Base-by-base conservation (phyloP, 2,329 filamentous ascomycete genomes). In the Phaeosphaeria sp. region DNA sequence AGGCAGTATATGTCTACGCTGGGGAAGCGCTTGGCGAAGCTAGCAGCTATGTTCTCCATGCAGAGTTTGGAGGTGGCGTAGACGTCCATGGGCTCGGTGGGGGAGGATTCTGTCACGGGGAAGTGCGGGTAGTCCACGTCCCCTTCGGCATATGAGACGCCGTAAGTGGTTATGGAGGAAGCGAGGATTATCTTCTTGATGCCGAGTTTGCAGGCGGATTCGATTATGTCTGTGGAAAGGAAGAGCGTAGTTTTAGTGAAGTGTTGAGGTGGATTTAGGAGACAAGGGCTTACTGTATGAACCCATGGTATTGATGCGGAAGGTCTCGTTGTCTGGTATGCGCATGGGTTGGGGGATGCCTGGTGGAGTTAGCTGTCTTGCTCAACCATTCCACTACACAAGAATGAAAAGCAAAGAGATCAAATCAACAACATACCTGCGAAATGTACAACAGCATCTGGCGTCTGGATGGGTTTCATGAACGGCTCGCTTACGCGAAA, bases 361-460 rank as follows among this genome's bases (percentile, higher is more conserved):
- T 72, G 30, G 1, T 24, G 3, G 39, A 46, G n/a, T 63, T 27
- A 54, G 39, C 30, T 36, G 11, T 7, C 6, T 36, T 36, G 6
- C 11, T 36, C 30, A 13, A 36, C 15, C 30, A 6, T 36, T 36
- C 3, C 46, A 9, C n/a, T n/a, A n/a, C n/a, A n/a, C n/a, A n/a
- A n/a, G n/a, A n/a, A n/a, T n/a, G n/a, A n/a, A n/a, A n/a, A n/a
- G n/a, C n/a, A n/a, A n/a, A n/a, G n/a, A n/a, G n/a, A n/a, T n/a
- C n/a, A n/a, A n/a, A n/a, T n/a, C n/a, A 20, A 44, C 6, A 20
- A 52, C 46, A n/a, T 83, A 86, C 68, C 67, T 33, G 82, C 84
- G 52, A 88, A 84, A 68, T 89, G 86, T 49, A 88, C 85, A 36
- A 89, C 82, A 1, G 83, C 86, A 64, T 88, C 84, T 0, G 86